phyloP scores from a whole-genome alignment of 441 rosid species.

The Corymbia calophylla region DNA sequence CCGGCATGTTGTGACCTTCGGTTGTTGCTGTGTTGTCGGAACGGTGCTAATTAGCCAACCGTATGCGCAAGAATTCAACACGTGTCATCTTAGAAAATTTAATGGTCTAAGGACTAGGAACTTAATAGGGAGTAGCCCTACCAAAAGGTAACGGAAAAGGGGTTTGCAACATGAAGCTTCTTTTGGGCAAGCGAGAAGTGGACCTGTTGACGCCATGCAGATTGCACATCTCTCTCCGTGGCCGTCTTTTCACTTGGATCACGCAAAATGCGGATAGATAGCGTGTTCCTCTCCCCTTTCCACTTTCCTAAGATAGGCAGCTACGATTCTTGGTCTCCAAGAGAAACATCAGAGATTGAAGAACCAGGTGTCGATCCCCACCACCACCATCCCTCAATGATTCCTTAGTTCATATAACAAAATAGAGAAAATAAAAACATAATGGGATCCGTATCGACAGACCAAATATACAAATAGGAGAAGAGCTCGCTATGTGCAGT shows the following conservation, averaged over 20 bases:
- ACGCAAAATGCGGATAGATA: not conserved
- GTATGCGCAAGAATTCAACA: not conserved
- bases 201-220: not conserved
- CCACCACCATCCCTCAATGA: not conserved
- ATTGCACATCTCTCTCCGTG: not conserved
- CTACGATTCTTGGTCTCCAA: not conserved
- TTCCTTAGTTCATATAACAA: not conserved
- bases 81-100: not conserved
- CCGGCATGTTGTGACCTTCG: not conserved
- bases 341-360: not conserved
- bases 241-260: not conserved
- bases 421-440: not conserved
- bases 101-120: not conserved
- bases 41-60: not conserved
- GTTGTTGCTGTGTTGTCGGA: not conserved
- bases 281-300: not conserved
- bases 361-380: not conserved
- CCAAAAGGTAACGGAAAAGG: not conserved
- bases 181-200: not conserved
- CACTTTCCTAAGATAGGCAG: not conserved
- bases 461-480: not conserved
- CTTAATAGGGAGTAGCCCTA: not conserved
- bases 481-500: not conserved
- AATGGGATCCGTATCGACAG: not conserved
- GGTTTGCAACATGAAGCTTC: not conserved